Evolutionary conservation across 768 basidiomycete species (phyloP), one percentile per base, ranked within the genome.

Genomic region (Myochromella boudieri): DNA sequence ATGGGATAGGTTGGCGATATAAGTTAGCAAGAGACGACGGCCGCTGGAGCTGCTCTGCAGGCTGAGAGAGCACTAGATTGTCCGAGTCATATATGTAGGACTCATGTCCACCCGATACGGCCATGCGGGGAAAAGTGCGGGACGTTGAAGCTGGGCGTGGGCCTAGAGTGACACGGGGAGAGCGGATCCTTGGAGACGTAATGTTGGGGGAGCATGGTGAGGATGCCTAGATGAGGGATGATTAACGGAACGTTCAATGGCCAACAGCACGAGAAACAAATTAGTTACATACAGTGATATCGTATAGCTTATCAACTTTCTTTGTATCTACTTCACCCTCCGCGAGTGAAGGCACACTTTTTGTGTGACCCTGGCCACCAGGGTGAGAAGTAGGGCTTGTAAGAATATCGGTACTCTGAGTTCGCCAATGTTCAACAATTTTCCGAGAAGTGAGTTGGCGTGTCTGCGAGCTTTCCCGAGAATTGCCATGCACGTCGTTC

Each of bases 401-500:
- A n/a, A 61, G 21, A 26, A 57, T 48, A 28, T 60, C 59, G 2
- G 59, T 39, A 31, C 67, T 69, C 7, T 61, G 60, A 7, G 52
- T 49, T 4, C 66, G 55, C 68, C 68, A 69, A 32, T 69, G 61
- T 21, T 64, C 62, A 9, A 55, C 65, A 10, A 66, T 65, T 22
- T 55, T 52, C 1, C 65, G 55, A 22, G 52, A 57, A 21, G 61
- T 58, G 22, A 41, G 46, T 18, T 34, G 24, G 7, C 46, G 18
- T 9, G 21, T 39, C 15, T 20, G n/a, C 11, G n/a, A 15, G 4
- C 18, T 6, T 3, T 29, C 21, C 10, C 34, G 24, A 7, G 21
- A 36, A 20, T 42, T 36, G 11, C 40, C 43, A 24, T 22, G 31
- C 20, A 5, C 15, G 33, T n/a, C 41, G 17, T 29, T 17, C 17